These are phyloP conservation scores for Naegleria fowleri DNA, from an alignment of 208 protist species.

Conservation along the genomic window DNA sequence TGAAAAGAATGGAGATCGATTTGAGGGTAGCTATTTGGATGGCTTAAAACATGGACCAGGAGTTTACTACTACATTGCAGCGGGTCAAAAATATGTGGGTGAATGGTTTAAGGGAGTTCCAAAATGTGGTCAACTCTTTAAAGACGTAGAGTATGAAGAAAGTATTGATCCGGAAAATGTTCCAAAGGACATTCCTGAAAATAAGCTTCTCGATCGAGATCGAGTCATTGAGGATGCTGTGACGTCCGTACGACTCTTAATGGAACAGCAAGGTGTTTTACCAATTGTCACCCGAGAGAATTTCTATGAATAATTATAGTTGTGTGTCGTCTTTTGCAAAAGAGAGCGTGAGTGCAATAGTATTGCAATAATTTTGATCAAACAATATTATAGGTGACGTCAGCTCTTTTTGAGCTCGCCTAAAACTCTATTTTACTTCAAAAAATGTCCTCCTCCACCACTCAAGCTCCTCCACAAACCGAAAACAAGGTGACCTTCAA, in stretches of 20 bases:
- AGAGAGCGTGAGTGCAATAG: no score
- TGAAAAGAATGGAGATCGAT: slow-evolving; percentile 23
- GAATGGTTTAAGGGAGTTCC: slow-evolving; percentile 17
- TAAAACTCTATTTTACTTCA: no score
- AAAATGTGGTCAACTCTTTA: background rate
- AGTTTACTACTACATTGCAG: background rate
- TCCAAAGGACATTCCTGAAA: background rate
- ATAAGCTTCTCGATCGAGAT: background rate
- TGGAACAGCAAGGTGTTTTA: background rate
- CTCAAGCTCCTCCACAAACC: background rate
- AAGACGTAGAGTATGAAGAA: background rate
- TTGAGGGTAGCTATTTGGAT: background rate
- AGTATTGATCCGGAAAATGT: background rate
- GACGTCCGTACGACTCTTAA: background rate
- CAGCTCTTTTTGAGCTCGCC: no score
- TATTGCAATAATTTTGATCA: no score
- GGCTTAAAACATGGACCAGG: background rate
- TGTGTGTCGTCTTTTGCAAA: no score
- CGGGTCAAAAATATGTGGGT: background rate
- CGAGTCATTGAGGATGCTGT: background rate
- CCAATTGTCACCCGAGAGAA: background rate
- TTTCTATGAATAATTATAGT: background rate
- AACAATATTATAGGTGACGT: no score
- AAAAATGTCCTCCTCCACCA: background rate
- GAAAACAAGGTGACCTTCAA: slow-evolving; percentile 54